These are phyloP conservation scores for Aspergillus homomorphus DNA, from an alignment of 495 filamentous ascomycete species.

Conservation along the genomic window DNA sequence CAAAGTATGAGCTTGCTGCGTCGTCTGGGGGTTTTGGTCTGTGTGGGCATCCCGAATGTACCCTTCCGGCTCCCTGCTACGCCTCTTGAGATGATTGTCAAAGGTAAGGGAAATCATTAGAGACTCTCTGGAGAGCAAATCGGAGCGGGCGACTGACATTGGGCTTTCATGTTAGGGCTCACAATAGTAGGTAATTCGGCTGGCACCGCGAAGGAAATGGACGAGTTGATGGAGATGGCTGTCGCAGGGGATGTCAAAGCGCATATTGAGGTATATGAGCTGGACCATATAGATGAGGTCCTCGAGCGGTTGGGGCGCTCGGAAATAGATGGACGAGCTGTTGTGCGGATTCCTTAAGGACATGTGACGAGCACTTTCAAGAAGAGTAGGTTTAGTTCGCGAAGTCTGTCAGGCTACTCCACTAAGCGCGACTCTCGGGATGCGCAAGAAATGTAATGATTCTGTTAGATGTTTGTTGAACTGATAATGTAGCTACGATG, in stretches of 20 bases:
- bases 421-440: too few relatives aligned
- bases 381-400: background rate
- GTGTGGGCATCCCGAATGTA: conserved; percentile 41
- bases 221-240: conserved; percentile 40
- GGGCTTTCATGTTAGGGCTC: conserved; percentile 26
- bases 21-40: conserved; percentile 40
- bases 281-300: conserved; percentile 40
- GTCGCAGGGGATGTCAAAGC: conserved; percentile 37
- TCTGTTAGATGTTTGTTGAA: too few relatives aligned
- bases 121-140: too few relatives aligned
- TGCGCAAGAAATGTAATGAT: background rate
- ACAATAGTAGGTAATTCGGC: conserved; percentile 44
- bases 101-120: background rate
- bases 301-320: conserved; percentile 39
- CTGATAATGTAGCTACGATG: background rate
- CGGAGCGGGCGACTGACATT: background rate
- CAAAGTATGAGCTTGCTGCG: conserved; percentile 42
- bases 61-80: conserved; percentile 38
- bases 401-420: background rate
- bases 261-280: conserved; percentile 38
- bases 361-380: conserved; percentile 5
- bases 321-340: conserved; percentile 41
- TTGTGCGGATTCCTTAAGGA: conserved; percentile 35
- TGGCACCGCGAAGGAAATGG: conserved; percentile 39
- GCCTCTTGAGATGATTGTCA: conserved; percentile 46